A percentile compares a stretch with the other conserved stretches of the same genome.
These are phyloP conservation scores for Scedosporium apiospermum DNA, from an alignment of 2,329 filamentous ascomycete genomes.

Conservation along the genomic window DNA sequence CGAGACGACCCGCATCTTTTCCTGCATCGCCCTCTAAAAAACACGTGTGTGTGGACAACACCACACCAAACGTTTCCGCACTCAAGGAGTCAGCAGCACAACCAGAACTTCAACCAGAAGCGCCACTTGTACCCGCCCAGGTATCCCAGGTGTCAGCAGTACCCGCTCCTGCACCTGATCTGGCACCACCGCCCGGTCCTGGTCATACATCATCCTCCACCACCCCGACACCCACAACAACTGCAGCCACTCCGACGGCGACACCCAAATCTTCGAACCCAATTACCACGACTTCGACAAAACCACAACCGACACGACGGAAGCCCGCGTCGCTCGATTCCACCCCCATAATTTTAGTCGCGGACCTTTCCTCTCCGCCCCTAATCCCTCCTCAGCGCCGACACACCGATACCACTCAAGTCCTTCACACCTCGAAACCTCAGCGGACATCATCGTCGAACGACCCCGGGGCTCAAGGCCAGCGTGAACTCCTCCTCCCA, in stretches of 20 bases:
- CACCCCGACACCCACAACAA: background rate
- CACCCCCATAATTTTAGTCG: background rate
- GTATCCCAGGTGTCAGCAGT: background rate
- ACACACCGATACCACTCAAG: constrained; percentile 7
- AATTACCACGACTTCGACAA: background rate
- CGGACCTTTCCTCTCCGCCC: background rate
- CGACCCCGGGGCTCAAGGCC: constrained; percentile 27
- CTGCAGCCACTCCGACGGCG: background rate
- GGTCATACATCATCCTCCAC: background rate
- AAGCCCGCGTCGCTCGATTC: background rate
- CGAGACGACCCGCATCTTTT: background rate
- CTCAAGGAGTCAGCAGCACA: background rate
- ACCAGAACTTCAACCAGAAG: background rate
- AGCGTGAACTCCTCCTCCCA: constrained; percentile 37
- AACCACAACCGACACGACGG: background rate
- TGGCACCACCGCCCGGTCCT: background rate
- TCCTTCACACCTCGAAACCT: constrained; percentile 3
- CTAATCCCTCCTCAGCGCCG: constrained; percentile 9
- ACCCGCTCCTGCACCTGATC: background rate
- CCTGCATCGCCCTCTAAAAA: background rate
- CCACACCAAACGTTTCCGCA: background rate
- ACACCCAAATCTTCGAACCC: background rate
- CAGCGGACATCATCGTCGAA: constrained; percentile 10
- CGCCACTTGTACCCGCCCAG: background rate
- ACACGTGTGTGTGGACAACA: background rate